Conservation (phyloP, 75 land plant genomes). For the Ceratopteris richardii region DNA sequence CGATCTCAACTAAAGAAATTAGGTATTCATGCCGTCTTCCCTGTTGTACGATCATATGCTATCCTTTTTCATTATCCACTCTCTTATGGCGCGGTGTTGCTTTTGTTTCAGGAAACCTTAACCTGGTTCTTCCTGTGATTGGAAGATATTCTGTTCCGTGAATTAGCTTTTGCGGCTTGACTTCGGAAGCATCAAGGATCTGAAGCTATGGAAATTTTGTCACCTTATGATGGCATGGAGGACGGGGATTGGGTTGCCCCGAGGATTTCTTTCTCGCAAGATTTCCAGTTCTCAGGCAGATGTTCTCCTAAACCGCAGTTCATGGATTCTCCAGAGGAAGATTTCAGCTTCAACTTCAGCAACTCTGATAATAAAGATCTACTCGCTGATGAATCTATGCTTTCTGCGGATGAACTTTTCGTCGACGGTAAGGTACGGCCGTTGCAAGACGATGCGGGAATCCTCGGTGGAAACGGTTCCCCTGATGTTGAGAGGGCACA, state of each 20-base stretch:
- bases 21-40: too few species aligned
- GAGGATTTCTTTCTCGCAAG: slow-evolving; percentile 2
- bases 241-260: background rate
- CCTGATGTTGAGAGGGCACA: background rate
- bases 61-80: too few species aligned
- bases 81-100: too few species aligned
- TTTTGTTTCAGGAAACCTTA: too few species aligned
- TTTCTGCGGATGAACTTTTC: slow-evolving; percentile 1
- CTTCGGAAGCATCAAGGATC: too few species aligned
- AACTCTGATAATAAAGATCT: background rate
- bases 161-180: too few species aligned
- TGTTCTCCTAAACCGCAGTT: background rate
- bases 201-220: too few species aligned
- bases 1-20: too few species aligned
- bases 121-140: too few species aligned
- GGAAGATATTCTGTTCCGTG: too few species aligned
- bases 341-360: background rate
- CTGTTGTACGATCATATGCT: too few species aligned
- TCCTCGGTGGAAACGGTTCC: background rate
- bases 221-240: too few species aligned
- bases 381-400: background rate
- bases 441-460: background rate
- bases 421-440: background rate
- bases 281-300: background rate
- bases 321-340: background rate